These are phyloP conservation scores for Fonsecaea pedrosoi DNA, from an alignment of 2,329 filamentous ascomycete genomes.

Conservation along the genomic window DNA sequence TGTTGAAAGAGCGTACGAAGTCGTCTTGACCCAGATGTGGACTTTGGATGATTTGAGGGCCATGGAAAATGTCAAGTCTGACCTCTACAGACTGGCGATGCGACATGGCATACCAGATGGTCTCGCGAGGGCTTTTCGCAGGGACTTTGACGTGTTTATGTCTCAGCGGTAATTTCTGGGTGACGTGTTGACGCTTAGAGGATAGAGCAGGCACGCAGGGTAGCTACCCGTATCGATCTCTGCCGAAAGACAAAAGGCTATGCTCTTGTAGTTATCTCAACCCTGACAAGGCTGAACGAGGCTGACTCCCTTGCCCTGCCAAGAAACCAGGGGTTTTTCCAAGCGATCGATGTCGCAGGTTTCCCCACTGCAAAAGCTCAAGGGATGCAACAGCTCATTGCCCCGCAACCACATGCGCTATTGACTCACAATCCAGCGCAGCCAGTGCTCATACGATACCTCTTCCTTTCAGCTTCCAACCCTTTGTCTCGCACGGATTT, in stretches of 20 bases:
- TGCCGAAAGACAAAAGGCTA: too few species aligned
- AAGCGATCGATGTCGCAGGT: not conserved
- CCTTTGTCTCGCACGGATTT: too few species aligned
- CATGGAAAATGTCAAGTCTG: constrained; percentile 13
- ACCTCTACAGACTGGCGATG: constrained; percentile 5
- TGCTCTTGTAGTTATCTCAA: too few species aligned
- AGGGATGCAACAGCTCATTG: not conserved
- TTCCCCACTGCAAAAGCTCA: constrained; percentile 1
- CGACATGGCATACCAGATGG: constrained; percentile 10
- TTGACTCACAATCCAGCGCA: not conserved
- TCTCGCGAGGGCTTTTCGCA: constrained; percentile 3
- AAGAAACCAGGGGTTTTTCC: not conserved
- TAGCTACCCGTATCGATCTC: too few species aligned
- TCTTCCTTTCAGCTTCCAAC: not conserved
- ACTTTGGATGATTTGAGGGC: constrained; percentile 12
- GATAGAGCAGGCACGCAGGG: too few species aligned
- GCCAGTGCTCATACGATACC: not conserved
- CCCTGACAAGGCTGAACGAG: not conserved
- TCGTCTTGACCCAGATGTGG: constrained; percentile 10
- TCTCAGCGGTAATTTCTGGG: not conserved
- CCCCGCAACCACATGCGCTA: constrained; percentile 3
- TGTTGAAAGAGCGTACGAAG: constrained; percentile 12
- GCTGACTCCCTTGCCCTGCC: not conserved
- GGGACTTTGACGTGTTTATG: constrained; percentile 3
- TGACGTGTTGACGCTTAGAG: not conserved